Evolutionary conservation across 306 rosid species (phyloP).

Genomic region (Hylodesmum podocarpum): DNA sequence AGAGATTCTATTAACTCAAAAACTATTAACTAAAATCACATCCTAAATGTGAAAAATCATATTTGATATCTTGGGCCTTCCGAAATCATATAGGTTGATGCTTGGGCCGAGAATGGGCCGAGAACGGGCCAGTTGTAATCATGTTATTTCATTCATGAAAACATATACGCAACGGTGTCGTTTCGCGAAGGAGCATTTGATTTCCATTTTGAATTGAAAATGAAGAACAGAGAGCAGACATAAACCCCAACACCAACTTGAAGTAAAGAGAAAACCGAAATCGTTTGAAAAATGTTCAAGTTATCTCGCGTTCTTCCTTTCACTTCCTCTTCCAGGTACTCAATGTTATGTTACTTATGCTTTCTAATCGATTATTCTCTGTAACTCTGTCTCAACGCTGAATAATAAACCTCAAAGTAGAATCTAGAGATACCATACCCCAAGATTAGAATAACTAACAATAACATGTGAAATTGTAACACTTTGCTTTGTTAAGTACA

Average conservation of each 20-base stretch:
- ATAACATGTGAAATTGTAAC: no score
- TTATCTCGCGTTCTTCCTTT: slow-evolving; percentile 41
- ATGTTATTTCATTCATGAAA: background rate
- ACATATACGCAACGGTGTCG: background rate
- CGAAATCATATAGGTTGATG: no score
- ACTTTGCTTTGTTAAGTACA: no score
- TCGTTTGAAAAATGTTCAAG: slow-evolving; percentile 46
- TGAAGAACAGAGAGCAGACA: background rate
- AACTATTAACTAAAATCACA: no score
- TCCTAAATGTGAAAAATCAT: no score
- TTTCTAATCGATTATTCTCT: background rate
- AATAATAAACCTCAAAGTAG: background rate
- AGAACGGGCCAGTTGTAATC: background rate
- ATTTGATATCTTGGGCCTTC: no score
- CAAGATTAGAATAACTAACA: no score
- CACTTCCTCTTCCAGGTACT: slow-evolving; percentile 46
- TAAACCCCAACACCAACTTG: no score
- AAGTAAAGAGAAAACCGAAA: background rate
- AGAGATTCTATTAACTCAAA: no score
- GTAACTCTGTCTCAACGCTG: background rate
- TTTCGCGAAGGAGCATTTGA: background rate
- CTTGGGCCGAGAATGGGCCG: background rate
- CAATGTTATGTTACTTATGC: background rate
- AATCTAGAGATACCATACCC: background rate
- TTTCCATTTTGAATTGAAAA: background rate